Evolutionary conservation across 2,329 filamentous ascomycete species (phyloP), one percentile per base, ranked within the genome.

Genomic region (Aureobasidium sp.): DNA sequence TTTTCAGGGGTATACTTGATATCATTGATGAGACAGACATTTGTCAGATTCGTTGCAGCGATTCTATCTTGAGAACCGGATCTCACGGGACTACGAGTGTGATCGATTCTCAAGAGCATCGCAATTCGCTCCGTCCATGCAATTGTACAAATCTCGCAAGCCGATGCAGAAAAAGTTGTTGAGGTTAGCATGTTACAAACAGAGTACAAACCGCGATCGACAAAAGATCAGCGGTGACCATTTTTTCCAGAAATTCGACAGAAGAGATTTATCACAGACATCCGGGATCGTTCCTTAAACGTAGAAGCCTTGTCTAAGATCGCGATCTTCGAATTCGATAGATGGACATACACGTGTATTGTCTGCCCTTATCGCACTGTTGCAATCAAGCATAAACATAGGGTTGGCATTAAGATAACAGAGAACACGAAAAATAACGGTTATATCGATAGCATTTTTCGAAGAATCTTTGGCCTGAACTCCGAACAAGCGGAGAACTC

Each of bases 311-410:
- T 31, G 6, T 12, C 19, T 31, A 5, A 27, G 22, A 27, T 40
- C 15, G 17, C n/a, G 35, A 54, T 29, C 9, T 29, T 42, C 50
- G 6, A 19, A 12, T 31, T 31, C 33, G 24, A 22, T 19, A 14
- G n/a, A 5, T 31, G n/a, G 7, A 40, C 14, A 54, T 37, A 37
- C 29, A 15, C 35, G 37, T 42, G 14, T 22, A 53, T 40, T n/a
- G 17, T 40, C 19, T 15, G 24, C 37, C 37, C 37, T 54, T 40
- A 54, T 54, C 50, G 24, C n/a, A 2, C 29, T 5, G 7, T 37
- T n/a, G 24, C 29, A 42, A 42, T 54, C 50, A 54, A 54, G 50
- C 50, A 54, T 54, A 54, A 54, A 42, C 50, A 54, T 54, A 54
- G 50, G 24, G 50, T 54, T 54, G 35, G 37, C 22, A 17, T 40